Conservation (phyloP, 805 yeast species). For the Suhomyces emberorum region DNA sequence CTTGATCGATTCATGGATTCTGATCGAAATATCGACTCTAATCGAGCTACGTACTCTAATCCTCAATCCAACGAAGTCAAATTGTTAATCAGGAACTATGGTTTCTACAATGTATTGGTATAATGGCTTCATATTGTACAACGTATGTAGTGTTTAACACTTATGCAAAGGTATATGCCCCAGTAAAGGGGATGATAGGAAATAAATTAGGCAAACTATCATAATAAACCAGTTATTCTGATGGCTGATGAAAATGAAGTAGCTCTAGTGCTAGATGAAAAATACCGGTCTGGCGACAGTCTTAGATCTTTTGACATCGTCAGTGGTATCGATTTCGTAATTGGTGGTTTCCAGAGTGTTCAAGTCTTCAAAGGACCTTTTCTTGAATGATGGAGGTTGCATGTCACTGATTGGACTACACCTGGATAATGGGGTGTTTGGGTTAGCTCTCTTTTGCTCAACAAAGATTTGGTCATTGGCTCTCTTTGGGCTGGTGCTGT, state of each 20-base stretch:
- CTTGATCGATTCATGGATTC: too few relatives aligned
- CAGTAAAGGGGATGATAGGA: background rate
- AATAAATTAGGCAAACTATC: background rate
- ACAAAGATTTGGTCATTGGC: slow-evolving; percentile 6
- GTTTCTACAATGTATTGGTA: too few relatives aligned
- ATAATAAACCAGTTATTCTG: slow-evolving; percentile 1
- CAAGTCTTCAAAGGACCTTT: slow-evolving; percentile 14
- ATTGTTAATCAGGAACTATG: too few relatives aligned
- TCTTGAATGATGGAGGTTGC: slow-evolving; percentile 13
- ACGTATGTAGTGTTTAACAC: too few relatives aligned
- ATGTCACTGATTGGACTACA: slow-evolving; percentile 9
- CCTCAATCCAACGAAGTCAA: too few relatives aligned
- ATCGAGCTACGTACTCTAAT: too few relatives aligned
- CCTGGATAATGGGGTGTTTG: slow-evolving; percentile 8
- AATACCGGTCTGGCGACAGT: slow-evolving; percentile 17
- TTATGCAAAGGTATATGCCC: background rate
- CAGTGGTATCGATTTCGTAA: slow-evolving; percentile 5
- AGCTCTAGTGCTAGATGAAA: slow-evolving; percentile 17
- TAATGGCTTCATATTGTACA: too few relatives aligned
- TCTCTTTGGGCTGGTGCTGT: slow-evolving; percentile 25
- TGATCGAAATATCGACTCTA: too few relatives aligned
- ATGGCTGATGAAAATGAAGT: background rate
- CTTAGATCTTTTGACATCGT: slow-evolving; percentile 25
- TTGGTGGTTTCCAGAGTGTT: slow-evolving; percentile 3
- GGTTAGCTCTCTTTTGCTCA: slow-evolving; percentile 2